Base-by-base conservation (phyloP, 2,329 filamentous ascomycete species). In the Paraphoma chrysanthemicola region DNA sequence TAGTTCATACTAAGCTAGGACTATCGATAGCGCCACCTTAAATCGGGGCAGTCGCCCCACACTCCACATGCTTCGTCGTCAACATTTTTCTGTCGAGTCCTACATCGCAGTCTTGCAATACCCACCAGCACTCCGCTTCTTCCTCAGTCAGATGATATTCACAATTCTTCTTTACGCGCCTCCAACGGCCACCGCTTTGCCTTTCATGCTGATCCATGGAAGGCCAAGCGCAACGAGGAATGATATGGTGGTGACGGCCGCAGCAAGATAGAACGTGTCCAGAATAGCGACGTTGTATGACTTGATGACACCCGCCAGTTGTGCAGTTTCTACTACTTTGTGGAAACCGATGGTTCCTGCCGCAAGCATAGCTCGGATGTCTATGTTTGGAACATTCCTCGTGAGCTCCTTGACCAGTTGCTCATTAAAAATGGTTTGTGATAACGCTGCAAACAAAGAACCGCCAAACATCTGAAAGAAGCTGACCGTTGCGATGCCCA, bases 361-460 rank as follows among this genome's bases (percentile, higher is more conserved):
- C 2, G 68, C 67, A 6, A 80, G 63, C 6, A 83, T 72, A 16
- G 74, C 62, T 6, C 54, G 59, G 0, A 80, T 70, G 53, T 79
- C 64, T 6, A 82, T 56, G 16, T 66, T 71, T 0, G 80, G 79
- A 4, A 67, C 68, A 7, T 60, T 60, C 28, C 56, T 70, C 2
- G 72, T 68, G 6, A 91, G 77, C 36, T 82, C 78, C 10, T 80
- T 73, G 53, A 87, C 77, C 30, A 91, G 78, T 1, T 83, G 85
- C 66, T 89, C 88, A 63, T 85, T 83, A 79, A 91, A 90, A 45
- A 89, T 81, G 11, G 86, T 85, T 71, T 91, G 86, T 0, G 85
- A 84, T 2, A 89, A 83, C 11, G 85, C 83, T 44, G 90, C 82
- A 65, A 86, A 86, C 23, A 91, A 73, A 4, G 88, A 85, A 3